Evolutionary conservation across 306 rosid genomes (phyloP).

Genomic region (Phaseolus lunatus): DNA sequence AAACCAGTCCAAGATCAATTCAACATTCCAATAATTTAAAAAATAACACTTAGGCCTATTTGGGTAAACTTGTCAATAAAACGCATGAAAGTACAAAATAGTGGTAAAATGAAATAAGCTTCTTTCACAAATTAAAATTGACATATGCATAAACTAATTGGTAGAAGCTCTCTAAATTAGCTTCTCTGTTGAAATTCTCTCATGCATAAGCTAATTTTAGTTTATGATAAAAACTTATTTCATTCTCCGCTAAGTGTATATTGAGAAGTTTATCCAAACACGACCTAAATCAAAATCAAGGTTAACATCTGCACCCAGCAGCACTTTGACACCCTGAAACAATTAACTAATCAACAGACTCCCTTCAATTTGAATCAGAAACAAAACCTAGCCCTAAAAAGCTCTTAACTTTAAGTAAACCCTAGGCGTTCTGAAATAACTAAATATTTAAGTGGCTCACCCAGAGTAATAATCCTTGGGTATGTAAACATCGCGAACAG

Average conservation of each 20-base stretch:
- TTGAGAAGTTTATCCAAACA: not conserved
- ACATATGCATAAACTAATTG: not conserved
- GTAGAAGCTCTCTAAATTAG: not conserved
- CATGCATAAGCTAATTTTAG: not conserved
- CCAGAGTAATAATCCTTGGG: slow-evolving; percentile 97
- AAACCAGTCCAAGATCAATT: slow-evolving; percentile 86
- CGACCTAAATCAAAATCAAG: slow-evolving; percentile 15
- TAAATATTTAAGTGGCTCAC: slow-evolving; percentile 46
- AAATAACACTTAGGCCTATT: not conserved
- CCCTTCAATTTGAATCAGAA: slow-evolving; percentile 40
- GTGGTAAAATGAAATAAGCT: not conserved
- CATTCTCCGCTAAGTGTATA: not conserved
- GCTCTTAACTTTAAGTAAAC: not conserved
- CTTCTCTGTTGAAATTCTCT: not conserved
- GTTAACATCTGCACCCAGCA: slow-evolving; percentile 46
- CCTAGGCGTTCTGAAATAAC: not conserved
- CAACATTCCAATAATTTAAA: slow-evolving; percentile 57
- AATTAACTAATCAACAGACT: slow-evolving; percentile 24
- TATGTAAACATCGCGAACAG: slow-evolving; percentile 92
- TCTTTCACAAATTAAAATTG: not conserved
- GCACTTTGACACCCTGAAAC: slow-evolving; percentile 42
- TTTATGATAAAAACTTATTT: not conserved
- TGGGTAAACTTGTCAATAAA: not conserved
- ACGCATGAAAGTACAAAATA: not conserved
- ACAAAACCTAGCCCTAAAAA: not conserved